phyloP scores from a whole-genome alignment of 495 filamentous ascomycete species.

The Acidomyces sp. region DNA sequence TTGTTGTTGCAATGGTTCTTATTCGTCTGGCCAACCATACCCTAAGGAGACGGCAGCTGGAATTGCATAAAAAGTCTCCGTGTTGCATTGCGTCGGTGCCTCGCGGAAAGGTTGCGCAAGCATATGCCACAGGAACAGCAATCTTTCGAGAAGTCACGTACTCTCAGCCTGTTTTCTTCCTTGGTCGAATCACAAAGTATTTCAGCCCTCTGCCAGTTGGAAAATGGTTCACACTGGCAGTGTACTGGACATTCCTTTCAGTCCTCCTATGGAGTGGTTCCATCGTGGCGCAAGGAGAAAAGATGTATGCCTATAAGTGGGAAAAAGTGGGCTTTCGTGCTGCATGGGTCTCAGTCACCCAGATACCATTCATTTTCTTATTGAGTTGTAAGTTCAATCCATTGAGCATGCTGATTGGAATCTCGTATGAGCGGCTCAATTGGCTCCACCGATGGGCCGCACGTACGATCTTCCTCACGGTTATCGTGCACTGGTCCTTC shows the following conservation, averaged over 20 bases:
- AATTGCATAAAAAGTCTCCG: neutral
- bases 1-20: constrained; percentile 3
- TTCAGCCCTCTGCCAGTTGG: constrained; percentile 15
- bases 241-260: constrained; percentile 14
- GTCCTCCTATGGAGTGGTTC: constrained; percentile 13
- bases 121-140: constrained; percentile 6
- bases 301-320: constrained; percentile 19
- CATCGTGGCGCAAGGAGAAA: constrained; percentile 3
- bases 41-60: constrained; percentile 1
- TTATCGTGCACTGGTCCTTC: constrained; percentile 22
- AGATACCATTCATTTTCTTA: constrained; percentile 23
- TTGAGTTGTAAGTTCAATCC: constrained; percentile 22
- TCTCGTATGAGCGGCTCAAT: constrained; percentile 25
- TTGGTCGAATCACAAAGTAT: constrained; percentile 12
- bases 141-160: constrained; percentile 8
- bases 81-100: constrained; percentile 4
- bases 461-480: constrained; percentile 20
- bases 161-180: constrained; percentile 14
- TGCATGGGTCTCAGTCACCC: constrained; percentile 23
- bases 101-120: neutral
- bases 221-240: constrained; percentile 6
- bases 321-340: constrained; percentile 26
- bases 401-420: constrained; percentile 16
- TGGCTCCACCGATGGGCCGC: constrained; percentile 26
- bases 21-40: neutral